Evolutionary conservation across 2,329 filamentous ascomycete genomes (phyloP).

Genomic region (Arthrobotrys entomopaga): DNA sequence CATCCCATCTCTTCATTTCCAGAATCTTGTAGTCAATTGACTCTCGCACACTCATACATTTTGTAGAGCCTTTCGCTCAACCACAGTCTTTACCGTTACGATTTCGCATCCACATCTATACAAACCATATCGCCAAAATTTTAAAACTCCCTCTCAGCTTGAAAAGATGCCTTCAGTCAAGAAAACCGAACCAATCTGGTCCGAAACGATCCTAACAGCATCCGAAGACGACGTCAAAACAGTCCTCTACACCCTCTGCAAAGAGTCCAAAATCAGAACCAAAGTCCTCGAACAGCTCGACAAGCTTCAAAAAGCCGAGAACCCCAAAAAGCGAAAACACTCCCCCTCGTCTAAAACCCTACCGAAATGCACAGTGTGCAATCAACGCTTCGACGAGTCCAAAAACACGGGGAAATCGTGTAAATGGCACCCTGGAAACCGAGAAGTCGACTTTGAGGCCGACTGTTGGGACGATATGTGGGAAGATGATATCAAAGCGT

Average conservation of each 20-base stretch:
- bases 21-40: too few relatives aligned
- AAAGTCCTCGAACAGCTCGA: constrained; percentile 9
- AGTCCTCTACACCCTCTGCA: constrained; percentile 19
- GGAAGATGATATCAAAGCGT: background rate
- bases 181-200: background rate
- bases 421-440: constrained; percentile 9
- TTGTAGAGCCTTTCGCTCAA: too few relatives aligned
- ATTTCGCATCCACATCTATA: too few relatives aligned
- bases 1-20: background rate
- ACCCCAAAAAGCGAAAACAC: constrained; percentile 8
- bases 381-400: constrained; percentile 1
- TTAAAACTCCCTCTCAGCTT: background rate
- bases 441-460: constrained; percentile 19
- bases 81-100: too few relatives aligned
- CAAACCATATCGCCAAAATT: background rate
- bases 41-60: too few relatives aligned
- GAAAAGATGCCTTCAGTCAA: constrained; percentile 11
- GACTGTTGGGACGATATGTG: constrained; percentile 22
- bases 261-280: background rate
- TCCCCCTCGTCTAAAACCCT: background rate
- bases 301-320: background rate
- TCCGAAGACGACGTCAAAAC: constrained; percentile 12
- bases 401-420: background rate
- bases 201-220: constrained; percentile 12
- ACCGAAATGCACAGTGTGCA: constrained; percentile 7